Evolutionary conservation across 129 eudicot genomes (phyloP).

Genomic region (Flaveria ramosissima): DNA sequence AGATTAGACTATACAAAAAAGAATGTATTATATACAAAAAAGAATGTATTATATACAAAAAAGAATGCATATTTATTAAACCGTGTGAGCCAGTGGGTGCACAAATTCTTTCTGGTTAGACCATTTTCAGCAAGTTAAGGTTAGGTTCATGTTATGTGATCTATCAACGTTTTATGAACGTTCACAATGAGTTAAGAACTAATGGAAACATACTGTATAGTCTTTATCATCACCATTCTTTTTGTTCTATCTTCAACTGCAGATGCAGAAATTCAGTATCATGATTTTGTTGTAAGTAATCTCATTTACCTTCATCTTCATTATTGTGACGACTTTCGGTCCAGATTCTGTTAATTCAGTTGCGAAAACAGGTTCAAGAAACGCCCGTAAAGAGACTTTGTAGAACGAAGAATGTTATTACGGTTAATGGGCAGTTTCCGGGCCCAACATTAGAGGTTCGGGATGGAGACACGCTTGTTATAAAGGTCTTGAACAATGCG

Average conservation of each 20-base stretch:
- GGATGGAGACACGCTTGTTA: constrained; percentile 60
- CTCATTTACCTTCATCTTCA: neutral
- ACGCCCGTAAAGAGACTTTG: constrained; percentile 15
- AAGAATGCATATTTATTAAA: neutral
- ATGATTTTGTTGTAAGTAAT: constrained; percentile 21
- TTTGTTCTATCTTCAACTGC: constrained; percentile 3
- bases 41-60: no score
- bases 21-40: neutral
- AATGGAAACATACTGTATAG: constrained; percentile 9
- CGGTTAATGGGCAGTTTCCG: constrained; percentile 74
- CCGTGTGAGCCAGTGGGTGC: neutral
- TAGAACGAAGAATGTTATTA: constrained; percentile 3
- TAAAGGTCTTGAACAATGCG: constrained; percentile 60
- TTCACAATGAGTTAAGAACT: neutral
- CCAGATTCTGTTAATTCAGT: neutral
- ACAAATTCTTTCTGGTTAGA: constrained; percentile 16
- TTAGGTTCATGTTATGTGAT: no score
- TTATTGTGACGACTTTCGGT: neutral
- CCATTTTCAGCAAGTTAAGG: no score
- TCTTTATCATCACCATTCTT: constrained; percentile 13
- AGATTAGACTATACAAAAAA: constrained; percentile 13
- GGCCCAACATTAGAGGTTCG: constrained; percentile 73
- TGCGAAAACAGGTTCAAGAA: constrained; percentile 25
- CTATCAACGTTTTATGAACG: no score
- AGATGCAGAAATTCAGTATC: constrained; percentile 20